Conservation (phyloP, 352 stramenopile genomes). For the Pythium biforme region DNA sequence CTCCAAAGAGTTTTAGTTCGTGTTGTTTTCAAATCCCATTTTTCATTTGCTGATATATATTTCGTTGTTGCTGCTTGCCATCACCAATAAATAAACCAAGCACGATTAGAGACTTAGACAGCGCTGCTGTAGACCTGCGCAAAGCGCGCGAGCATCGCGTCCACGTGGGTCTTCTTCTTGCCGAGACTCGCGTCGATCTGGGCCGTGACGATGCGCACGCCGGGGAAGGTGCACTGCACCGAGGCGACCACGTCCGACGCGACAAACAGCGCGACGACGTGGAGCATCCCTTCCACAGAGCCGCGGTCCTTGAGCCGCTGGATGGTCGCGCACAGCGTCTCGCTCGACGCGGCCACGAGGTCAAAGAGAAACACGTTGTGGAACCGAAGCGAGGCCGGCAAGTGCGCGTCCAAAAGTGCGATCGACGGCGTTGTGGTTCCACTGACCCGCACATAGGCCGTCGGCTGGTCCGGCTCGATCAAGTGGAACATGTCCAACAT, state of each 20-base stretch:
- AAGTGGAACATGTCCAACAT: constrained; percentile 31
- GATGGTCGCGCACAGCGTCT: constrained; percentile 38
- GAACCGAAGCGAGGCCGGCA: constrained; percentile 34
- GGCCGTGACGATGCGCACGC: constrained; percentile 28
- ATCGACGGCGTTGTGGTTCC: neutral
- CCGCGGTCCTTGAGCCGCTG: constrained; percentile 34
- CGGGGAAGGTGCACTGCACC: constrained; percentile 35
- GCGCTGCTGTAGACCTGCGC: constrained; percentile 8
- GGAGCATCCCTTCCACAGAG: constrained; percentile 43
- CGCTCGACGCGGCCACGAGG: constrained; percentile 31
- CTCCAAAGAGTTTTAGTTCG: constrained; percentile 64
- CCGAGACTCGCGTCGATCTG: constrained; percentile 26
- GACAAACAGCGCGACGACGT: constrained; percentile 41
- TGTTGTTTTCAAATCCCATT: neutral
- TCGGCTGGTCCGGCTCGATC: constrained; percentile 25
- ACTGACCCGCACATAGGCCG: constrained; percentile 14
- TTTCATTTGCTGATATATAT: neutral
- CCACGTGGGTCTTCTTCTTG: constrained; percentile 9
- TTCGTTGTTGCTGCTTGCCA: neutral
- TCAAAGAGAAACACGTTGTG: constrained; percentile 58
- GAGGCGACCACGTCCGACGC: constrained; percentile 32
- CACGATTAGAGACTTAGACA: neutral
- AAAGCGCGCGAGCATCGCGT: constrained; percentile 10
- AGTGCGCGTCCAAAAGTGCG: constrained; percentile 9
- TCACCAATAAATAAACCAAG: neutral